Base-by-base conservation (phyloP, 2,329 filamentous ascomycete genomes). In the Colletotrichum spinosum region DNA sequence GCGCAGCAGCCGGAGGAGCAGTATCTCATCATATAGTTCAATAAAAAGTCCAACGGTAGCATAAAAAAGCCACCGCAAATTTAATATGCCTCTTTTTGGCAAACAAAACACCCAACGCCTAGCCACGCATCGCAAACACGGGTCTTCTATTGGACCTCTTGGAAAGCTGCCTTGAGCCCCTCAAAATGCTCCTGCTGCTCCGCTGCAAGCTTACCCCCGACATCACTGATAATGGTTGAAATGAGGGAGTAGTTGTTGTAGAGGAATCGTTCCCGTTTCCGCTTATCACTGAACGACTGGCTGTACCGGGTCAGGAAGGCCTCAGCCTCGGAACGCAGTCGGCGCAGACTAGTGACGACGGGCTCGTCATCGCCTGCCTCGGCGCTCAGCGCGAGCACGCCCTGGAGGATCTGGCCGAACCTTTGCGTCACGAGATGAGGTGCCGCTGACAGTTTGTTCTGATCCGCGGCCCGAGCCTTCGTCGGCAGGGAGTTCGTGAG, bases 191-290 rank as follows among this genome's bases (percentile, higher is more conserved):
- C 84, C 78, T 90, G 90, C 76, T 95, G 89, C 73, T 97, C 94
- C 33, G 82, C 80, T 1, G 91, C 88, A 72, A 95, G 76, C 76
- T 92, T 92, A 4, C 93, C 93, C 10, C 85, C 84, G 5, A 88
- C 85, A 72, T 95, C 91, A 73, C 91, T 88, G 69, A 99, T 92
- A 68, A 99, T 97, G 10, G 96, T 97, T 72, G 93, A 83, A n/a
- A 99, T 87, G 69, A 99, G 83, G 58, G 93, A 97, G 78, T 97
- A 98, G 77, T 99, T 99, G 76, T 98, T 99, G 75, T 92, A 96
- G 72, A 99, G 78, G 74, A 98, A 98, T 49, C 96, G 84, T 70
- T 95, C 91, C 70, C 91, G 85, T 80, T 97, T 97, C 74, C 93
- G 88, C 68, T 87, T 85, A 72, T 97, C 95, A 17, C 87, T 89